These are phyloP conservation scores for Plasmodium inui DNA, from an alignment of 169 alveolate genomes.

Conservation along the genomic window DNA sequence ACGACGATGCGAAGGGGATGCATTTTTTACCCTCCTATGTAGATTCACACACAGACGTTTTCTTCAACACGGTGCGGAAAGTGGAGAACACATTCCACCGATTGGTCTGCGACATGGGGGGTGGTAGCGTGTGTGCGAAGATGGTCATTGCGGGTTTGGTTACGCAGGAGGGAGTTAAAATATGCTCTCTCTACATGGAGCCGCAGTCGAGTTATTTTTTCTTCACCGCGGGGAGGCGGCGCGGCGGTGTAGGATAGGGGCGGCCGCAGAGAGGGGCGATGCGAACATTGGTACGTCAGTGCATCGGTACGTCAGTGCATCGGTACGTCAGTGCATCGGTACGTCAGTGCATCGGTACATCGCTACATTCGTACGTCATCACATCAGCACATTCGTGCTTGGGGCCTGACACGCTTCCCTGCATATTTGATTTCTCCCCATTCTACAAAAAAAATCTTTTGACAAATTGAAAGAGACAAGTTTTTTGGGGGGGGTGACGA, in stretches of 20 bases:
- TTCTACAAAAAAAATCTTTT: too few species aligned
- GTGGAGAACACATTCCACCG: background rate
- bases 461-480: conserved; percentile 1
- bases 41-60: background rate
- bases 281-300: background rate
- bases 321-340: background rate
- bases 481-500: background rate
- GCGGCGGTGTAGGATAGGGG: background rate
- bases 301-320: background rate
- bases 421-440: background rate
- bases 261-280: too few species aligned
- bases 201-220: conserved; percentile 29
- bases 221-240: background rate
- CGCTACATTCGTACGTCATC: background rate
- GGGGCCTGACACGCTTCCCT: background rate
- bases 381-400: background rate
- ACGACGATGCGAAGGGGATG: background rate
- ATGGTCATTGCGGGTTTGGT: conserved; percentile 17
- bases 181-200: conserved; percentile 11
- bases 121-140: background rate
- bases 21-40: background rate
- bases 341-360: background rate
- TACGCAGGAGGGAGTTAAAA: conserved; percentile 28
- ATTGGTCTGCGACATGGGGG: background rate
- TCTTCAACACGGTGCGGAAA: conserved; percentile 2